Evolutionary conservation across 2,329 filamentous ascomycete species (phyloP).

Genomic region (Davidsoniella australis): DNA sequence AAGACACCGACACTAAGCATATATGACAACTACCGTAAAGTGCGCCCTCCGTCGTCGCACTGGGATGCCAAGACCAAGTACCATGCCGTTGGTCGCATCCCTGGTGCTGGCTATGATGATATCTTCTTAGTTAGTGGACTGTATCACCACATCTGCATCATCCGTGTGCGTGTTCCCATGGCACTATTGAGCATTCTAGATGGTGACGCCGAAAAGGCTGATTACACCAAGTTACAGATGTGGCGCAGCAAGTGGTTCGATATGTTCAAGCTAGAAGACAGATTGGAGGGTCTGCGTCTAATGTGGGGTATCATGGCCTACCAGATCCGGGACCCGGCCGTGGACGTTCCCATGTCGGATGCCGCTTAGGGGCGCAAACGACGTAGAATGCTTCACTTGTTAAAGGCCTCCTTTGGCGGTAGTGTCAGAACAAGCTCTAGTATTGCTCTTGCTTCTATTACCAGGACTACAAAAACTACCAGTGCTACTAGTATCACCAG

Average conservation of each 20-base stretch:
- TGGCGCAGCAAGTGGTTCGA: constrained; percentile 46
- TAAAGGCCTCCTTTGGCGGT: background rate
- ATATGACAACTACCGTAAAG: constrained; percentile 47
- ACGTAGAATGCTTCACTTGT: background rate
- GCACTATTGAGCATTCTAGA: constrained; percentile 35
- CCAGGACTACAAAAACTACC: no score
- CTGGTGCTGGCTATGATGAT: constrained; percentile 36
- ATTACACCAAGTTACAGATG: constrained; percentile 36
- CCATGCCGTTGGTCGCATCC: constrained; percentile 34
- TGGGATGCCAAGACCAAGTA: constrained; percentile 47
- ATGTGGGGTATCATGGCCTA: constrained; percentile 45
- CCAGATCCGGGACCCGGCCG: constrained; percentile 31
- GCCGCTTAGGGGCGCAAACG: constrained; percentile 1
- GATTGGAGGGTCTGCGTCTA: constrained; percentile 37
- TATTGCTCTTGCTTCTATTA: no score
- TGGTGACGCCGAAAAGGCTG: constrained; percentile 25
- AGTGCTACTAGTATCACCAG: no score
- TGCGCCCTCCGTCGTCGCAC: constrained; percentile 36
- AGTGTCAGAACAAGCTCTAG: background rate
- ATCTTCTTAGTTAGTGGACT: constrained; percentile 43
- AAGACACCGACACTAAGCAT: constrained; percentile 34
- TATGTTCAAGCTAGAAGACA: constrained; percentile 35
- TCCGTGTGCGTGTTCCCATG: constrained; percentile 41
- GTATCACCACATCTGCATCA: constrained; percentile 43
- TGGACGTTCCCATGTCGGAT: constrained; percentile 5